Evolutionary conservation across 148 eudicot genomes (phyloP), one percentile per base, ranked within the genome.

Genomic region (Rhododendron kiyosumense): DNA sequence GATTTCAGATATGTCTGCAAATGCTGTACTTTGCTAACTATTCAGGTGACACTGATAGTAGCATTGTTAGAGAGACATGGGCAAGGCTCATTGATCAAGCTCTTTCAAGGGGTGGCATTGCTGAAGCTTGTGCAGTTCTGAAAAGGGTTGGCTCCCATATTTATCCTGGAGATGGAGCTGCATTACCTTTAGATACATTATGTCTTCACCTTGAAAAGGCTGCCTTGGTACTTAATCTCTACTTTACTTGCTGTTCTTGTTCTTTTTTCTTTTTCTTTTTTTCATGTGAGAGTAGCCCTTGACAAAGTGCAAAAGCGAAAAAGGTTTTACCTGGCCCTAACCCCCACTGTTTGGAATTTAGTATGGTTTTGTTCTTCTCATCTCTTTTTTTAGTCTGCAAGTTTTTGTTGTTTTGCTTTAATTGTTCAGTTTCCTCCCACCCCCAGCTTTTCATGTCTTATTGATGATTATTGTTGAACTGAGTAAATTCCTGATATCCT

Each of bases 161-260:
- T 82, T 97, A 93, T 83, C 98, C 99, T 30, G 99, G 99, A 52
- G 98, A 95, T 88, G 96, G 94, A 85, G 93, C 93, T 89, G 89
- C 92, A 87, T 88, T 97, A 81, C 98, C 98, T 34, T 91, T 95
- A 73, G 99, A 95, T 89, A 94, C 98, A 11, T 81, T 97, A 65
- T 97, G 96, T 84, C 96, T 95, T 88, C 99, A 97, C 89, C 93
- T 97, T 79, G 98, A 97, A 92, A 97, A 97, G 90, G 98, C 98
- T 88, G 98, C 99, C 43, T 86, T 93, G 98, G 98, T 97, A 93
- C 57, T 57, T 75, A 69, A 45, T 14, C 59, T 83, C 63, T 18
- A 57, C 46, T 26, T 76, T 14, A 7, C 18, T 74, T 28, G 3
- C 81, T 2, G 7, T 61, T 82, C n/a, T 54, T 32, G 49, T 79